phyloP scores from a whole-genome alignment of 352 stramenopile genomes.

The Saprolegnia diclina region DNA sequence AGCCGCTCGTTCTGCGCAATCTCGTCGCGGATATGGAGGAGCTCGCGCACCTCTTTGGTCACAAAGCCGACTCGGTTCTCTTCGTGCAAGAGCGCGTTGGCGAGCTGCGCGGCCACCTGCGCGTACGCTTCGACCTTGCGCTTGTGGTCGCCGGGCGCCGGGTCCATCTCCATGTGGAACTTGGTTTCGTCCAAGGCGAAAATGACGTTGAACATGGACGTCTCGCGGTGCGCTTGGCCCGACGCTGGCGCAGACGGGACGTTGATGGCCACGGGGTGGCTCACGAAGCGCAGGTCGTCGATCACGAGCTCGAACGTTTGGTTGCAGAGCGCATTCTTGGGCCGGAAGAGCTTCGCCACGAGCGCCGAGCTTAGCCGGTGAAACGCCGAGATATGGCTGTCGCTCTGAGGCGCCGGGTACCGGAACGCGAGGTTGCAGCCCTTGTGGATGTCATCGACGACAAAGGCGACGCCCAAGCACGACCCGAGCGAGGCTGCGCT shows the following conservation, averaged over 20 bases:
- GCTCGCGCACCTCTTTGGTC: conserved; percentile 61
- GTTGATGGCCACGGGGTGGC: conserved; percentile 52
- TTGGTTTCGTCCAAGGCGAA: conserved; percentile 49
- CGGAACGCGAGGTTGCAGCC: conserved; percentile 82
- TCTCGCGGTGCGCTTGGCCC: conserved; percentile 41
- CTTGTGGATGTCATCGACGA: conserved; percentile 87
- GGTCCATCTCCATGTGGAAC: conserved; percentile 19
- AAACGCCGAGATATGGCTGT: conserved; percentile 50
- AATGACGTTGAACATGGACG: conserved; percentile 87
- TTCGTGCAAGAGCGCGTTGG: conserved; percentile 77
- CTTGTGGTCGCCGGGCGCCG: conserved; percentile 23
- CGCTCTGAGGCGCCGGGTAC: conserved; percentile 52
- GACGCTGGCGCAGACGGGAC: not conserved
- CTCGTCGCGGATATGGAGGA: conserved; percentile 77
- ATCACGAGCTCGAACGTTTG: conserved; percentile 84
- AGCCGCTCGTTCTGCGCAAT: conserved; percentile 59
- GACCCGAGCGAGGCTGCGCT: conserved; percentile 9
- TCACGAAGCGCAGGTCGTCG: conserved; percentile 82
- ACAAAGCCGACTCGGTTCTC: conserved; percentile 76
- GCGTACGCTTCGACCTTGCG: conserved; percentile 51
- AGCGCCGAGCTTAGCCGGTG: conserved; percentile 67
- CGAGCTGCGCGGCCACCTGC: conserved; percentile 61
- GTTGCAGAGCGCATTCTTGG: conserved; percentile 84
- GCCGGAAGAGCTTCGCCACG: conserved; percentile 81
- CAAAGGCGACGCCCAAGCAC: conserved; percentile 61